A percentile compares a stretch with the other conserved stretches of the same genome.
Evolutionary conservation across 108 stramenopile genomes (phyloP).

Genomic region (Skeletonema grethae): DNA sequence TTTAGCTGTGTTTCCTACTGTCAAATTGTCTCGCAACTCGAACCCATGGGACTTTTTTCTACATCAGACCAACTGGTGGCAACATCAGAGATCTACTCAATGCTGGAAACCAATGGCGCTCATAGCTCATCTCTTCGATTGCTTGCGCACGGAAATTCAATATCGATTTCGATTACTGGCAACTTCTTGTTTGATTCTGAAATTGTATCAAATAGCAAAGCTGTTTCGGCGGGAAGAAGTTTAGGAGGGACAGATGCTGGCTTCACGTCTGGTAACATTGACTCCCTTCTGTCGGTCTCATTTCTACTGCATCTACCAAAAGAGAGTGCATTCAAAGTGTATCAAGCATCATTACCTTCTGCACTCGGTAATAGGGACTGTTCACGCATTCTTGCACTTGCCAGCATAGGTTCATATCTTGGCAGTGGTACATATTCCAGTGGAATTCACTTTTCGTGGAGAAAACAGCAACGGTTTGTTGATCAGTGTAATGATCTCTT

Average conservation of each 20-base stretch:
- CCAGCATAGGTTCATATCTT: slow-evolving; percentile 69
- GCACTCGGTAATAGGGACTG: slow-evolving; percentile 79
- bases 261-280: slow-evolving; percentile 70
- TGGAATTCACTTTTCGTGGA: slow-evolving; percentile 55
- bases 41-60: slow-evolving; percentile 12
- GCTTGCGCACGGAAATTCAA: slow-evolving; percentile 42
- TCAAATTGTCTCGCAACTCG: slow-evolving; percentile 43
- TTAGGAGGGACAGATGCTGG: slow-evolving; percentile 78
- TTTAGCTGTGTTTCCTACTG: slow-evolving; percentile 51
- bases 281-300: slow-evolving; percentile 68
- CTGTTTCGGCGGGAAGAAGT: slow-evolving; percentile 64
- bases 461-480: slow-evolving; percentile 65
- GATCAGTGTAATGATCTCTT: slow-evolving; percentile 68
- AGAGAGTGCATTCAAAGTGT: slow-evolving; percentile 77
- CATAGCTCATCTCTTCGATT: slow-evolving; percentile 65
- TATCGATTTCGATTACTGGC: slow-evolving; percentile 18
- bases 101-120: slow-evolving; percentile 62
- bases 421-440: slow-evolving; percentile 44
- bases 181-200: slow-evolving; percentile 3
- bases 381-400: slow-evolving; percentile 56
- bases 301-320: slow-evolving; percentile 66
- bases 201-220: slow-evolving; percentile 16
- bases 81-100: slow-evolving; percentile 41
- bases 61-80: slow-evolving; percentile 18
- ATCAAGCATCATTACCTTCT: slow-evolving; percentile 76